phyloP scores from a whole-genome alignment of 2,329 filamentous ascomycete species.

The Claviceps pazoutovae region DNA sequence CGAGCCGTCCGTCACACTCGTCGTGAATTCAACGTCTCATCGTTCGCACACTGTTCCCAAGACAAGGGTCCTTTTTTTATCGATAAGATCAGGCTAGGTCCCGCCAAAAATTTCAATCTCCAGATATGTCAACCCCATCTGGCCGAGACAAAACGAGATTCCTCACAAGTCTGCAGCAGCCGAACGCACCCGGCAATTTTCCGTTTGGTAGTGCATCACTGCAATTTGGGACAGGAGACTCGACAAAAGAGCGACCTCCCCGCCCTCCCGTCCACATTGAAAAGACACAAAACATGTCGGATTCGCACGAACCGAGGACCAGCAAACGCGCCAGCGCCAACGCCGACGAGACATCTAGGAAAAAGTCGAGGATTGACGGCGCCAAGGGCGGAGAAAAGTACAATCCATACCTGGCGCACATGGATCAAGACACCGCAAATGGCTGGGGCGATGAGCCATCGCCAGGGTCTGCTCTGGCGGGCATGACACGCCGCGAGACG shows the following conservation, averaged over 20 bases:
- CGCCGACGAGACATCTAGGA: conserved; percentile 25
- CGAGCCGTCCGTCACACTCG: not conserved
- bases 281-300: conserved; percentile 22
- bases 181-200: conserved; percentile 4
- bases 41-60: conserved; percentile 5
- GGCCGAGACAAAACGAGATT: not conserved
- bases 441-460: conserved; percentile 18
- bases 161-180: not conserved
- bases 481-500: conserved; percentile 64
- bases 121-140: not conserved
- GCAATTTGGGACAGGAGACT: not conserved
- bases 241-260: not conserved
- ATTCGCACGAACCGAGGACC: conserved; percentile 18
- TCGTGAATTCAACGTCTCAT: not conserved
- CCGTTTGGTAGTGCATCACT: not conserved
- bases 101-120: conserved; percentile 13
- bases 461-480: conserved; percentile 38
- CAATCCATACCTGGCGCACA: conserved; percentile 89
- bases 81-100: conserved; percentile 15
- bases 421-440: conserved; percentile 46
- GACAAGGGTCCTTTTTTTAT: conserved; percentile 12
- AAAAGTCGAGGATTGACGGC: conserved; percentile 28
- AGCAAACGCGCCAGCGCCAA: conserved; percentile 33
- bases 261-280: not conserved
- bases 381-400: conserved; percentile 23